These are phyloP conservation scores for Leonotis leonurus DNA, from an alignment of 257 asterid species.

Conservation along the genomic window DNA sequence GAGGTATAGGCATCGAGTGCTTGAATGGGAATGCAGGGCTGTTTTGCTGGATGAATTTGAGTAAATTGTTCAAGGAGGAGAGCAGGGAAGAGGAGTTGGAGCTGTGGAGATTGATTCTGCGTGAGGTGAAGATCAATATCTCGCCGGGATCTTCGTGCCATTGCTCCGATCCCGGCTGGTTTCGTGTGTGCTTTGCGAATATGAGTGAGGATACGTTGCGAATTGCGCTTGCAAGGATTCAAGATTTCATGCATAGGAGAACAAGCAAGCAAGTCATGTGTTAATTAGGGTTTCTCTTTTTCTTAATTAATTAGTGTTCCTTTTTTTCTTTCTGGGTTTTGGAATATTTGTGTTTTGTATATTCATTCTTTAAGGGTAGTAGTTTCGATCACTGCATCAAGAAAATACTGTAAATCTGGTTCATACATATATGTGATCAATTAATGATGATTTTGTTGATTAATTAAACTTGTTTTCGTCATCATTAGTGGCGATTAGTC, in stretches of 20 bases:
- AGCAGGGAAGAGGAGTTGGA: conserved; percentile 27
- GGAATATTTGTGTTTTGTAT: neutral
- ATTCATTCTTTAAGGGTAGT: neutral
- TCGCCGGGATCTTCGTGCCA: conserved; percentile 53
- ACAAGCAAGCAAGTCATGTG: neutral
- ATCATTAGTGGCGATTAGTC: too few species aligned
- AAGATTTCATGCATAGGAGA: conserved; percentile 30
- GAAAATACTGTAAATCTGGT: neutral
- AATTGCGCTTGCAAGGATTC: conserved; percentile 32
- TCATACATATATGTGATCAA: neutral
- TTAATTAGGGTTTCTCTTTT: neutral
- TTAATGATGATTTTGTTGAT: neutral
- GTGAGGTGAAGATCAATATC: conserved; percentile 31
- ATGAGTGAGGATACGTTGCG: conserved; percentile 39
- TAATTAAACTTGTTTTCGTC: neutral
- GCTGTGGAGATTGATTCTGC: conserved; percentile 31
- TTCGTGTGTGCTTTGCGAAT: conserved; percentile 50
- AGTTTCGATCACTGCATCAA: neutral
- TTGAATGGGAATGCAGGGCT: conserved; percentile 47
- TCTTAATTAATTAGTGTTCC: neutral
- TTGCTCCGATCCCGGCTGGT: conserved; percentile 55
- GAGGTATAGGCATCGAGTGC: conserved; percentile 27
- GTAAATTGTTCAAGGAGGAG: conserved; percentile 10
- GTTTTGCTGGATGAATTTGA: conserved; percentile 52
- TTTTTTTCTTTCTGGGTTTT: neutral